Evolutionary conservation across 1,284 basidiomycete species (phyloP).

Genomic region (Naganishia sp.): DNA sequence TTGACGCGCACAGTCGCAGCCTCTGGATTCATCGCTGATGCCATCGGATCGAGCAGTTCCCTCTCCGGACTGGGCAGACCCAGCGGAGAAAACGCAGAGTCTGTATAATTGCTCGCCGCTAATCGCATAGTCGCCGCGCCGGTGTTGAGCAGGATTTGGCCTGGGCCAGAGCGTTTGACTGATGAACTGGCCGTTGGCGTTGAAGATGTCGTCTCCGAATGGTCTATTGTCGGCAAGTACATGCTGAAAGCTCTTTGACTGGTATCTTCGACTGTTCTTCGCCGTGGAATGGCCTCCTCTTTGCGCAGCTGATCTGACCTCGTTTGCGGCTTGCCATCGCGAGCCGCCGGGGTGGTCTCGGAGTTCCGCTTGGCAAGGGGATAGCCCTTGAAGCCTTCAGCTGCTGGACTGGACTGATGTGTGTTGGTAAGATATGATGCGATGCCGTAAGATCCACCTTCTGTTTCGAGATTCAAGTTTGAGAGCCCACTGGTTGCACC

Average conservation of each 20-base stretch:
- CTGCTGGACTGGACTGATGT: not conserved
- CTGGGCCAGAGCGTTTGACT: conserved; percentile 42
- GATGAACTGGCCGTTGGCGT: not conserved
- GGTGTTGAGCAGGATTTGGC: conserved; percentile 49
- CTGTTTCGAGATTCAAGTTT: conserved; percentile 14
- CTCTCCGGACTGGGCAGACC: conserved; percentile 82
- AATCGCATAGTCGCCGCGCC: conserved; percentile 80
- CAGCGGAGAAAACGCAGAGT: conserved; percentile 60
- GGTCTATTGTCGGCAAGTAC: conserved; percentile 11
- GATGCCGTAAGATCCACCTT: conserved; percentile 26
- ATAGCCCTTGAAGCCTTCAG: conserved; percentile 15
- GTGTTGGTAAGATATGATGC: conserved; percentile 16
- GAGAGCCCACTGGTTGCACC: not conserved
- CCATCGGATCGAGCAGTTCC: conserved; percentile 81
- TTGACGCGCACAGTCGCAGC: not conserved
- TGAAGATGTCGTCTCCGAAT: not conserved
- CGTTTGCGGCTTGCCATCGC: not conserved
- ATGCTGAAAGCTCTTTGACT: conserved; percentile 8
- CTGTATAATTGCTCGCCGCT: conserved; percentile 57
- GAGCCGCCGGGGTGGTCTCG: not conserved
- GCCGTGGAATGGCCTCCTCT: conserved; percentile 8
- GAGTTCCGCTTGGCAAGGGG: conserved; percentile 11
- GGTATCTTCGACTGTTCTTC: conserved; percentile 19
- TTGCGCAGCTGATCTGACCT: not conserved
- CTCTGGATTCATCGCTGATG: conserved; percentile 57